Base-by-base conservation (phyloP, 2,329 filamentous ascomycete species). In the Podosphaera fusca region DNA sequence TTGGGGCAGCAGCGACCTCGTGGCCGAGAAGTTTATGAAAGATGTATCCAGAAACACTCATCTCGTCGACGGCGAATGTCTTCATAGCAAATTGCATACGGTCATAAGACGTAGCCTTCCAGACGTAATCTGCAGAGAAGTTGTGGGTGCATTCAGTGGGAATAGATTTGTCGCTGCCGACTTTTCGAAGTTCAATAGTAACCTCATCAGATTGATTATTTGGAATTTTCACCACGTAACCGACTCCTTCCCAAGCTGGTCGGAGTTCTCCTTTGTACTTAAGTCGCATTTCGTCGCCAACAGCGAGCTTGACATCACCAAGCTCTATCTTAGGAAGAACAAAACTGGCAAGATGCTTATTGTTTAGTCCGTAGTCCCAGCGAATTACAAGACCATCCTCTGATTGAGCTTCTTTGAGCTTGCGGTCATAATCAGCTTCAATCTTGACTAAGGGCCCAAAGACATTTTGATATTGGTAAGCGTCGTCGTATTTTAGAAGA, bases 41-140 rank as follows among this genome's bases (percentile, higher is more conserved):
- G 62, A 98, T 95, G 71, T 95, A 98, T 42, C 92, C 92, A 30
- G 92, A 96, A 49, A 98, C 90, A 66, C 89, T 95, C 84, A 94
- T 86, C 70, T 98, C 92, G 64, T 98, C 90, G 50, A 96, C 82
- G 4, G 92, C 92, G 68, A 98, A 98, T 0, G 87, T 96, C 75
- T 95, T 96, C 90, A 98, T 96, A 57, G 92, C 94, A 62, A 89
- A 81, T 70, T 98, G 92, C 92, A 98, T 98, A 61, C 92, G 89
- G 67, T 98, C 92, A 68, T 98, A 98, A 0, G 90, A 96, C 0
- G 94, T 98, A 12, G 94, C 92, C 69, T 98, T 98, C 92, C 92
- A 98, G 57, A 98, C 92, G 67, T 98, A 98, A 69, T 98, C 92
- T 62, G 90, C 92, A 14, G 88, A 95, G 71, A 98, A 98, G 70